Evolutionary conservation across 192 early-diverging fungal genomes (phyloP), one percentile per base, ranked within the genome.

Genomic region (Powellomyces hirtus): DNA sequence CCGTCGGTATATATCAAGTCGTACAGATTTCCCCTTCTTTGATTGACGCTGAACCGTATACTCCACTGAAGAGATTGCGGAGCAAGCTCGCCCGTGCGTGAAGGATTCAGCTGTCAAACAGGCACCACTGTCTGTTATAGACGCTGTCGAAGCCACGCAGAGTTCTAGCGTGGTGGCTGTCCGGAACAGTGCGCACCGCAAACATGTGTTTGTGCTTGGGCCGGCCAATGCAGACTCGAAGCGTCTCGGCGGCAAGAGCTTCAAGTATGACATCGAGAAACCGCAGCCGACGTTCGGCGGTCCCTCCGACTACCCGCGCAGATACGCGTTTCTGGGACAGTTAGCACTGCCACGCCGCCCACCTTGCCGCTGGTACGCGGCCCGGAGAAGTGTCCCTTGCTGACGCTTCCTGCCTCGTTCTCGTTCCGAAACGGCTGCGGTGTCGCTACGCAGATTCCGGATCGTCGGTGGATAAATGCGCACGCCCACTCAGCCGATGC

Each of bases 401-500:
- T 49, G 46, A 3, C 46, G n/a, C 46, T 49, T 24, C 46, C 46
- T 18, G n/a, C 46, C 2, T 49, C 46, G 16, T 14, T 14, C 46
- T 24, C 46, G 16, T 49, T 24, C n/a, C 46, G n/a, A 49, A 2
- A 49, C 46, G 46, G 46, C 4, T 24, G 14, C 46, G 26, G 5
- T 24, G 26, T 18, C 46, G 46, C 66, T 0, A 74, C 69, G 71
- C 44, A 56, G 34, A 76, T 76, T 62, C 75, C 75, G 4, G 63
- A 74, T 36, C 70, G 75, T n/a, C 56, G 62, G n/a, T 76, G 75
- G 75, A 76, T 6, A 30, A 56, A 56, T 24, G 50, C 50, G 50
- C 46, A 49, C 26, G n/a, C 16, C n/a, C 46, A 42, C 40, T 18
- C 10, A 42, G n/a, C n/a, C n/a, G 26, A 24, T 16, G 59, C 56